These are phyloP conservation scores for Penicillium coffeae DNA, from an alignment of 495 filamentous ascomycete species.

Conservation along the genomic window DNA sequence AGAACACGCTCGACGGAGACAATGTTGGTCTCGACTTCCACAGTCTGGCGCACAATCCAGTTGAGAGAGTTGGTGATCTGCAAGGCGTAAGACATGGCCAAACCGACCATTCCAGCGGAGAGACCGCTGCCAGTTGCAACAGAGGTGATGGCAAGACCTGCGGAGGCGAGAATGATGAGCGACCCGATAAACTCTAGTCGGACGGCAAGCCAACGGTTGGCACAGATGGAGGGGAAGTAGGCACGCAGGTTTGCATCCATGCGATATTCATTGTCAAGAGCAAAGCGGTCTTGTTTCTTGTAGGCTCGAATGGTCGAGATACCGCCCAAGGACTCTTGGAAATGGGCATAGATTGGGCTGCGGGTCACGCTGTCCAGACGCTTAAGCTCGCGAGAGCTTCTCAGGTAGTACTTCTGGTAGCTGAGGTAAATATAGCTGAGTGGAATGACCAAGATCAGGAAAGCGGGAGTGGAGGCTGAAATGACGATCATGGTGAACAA, in stretches of 20 bases:
- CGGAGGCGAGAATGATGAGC: conserved; percentile 84
- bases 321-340: conserved; percentile 94
- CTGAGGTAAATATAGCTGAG: conserved; percentile 79
- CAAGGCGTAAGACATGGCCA: conserved; percentile 94
- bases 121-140: conserved; percentile 67
- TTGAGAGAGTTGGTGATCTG: conserved; percentile 98
- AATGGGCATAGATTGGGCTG: conserved; percentile 96
- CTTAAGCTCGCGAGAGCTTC: conserved; percentile 94
- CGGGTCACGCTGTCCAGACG: conserved; percentile 91
- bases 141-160: conserved; percentile 75
- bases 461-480: conserved; percentile 72
- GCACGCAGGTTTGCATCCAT: conserved; percentile 94
- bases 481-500: conserved; percentile 86
- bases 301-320: conserved; percentile 98
- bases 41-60: conserved; percentile 98
- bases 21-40: conserved; percentile 99
- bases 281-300: conserved; percentile 80
- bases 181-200: conserved; percentile 96
- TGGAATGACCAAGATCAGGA: conserved; percentile 76
- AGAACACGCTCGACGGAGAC: conserved; percentile 97
- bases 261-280: conserved; percentile 93
- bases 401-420: conserved; percentile 95
- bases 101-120: conserved; percentile 77
- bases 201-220: conserved; percentile 95
- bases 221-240: conserved; percentile 94